A percentile compares a stretch with the other conserved stretches of the same genome.
Evolutionary conservation across 352 stramenopile species (phyloP).

Genomic region (Phytophthora constricta): DNA sequence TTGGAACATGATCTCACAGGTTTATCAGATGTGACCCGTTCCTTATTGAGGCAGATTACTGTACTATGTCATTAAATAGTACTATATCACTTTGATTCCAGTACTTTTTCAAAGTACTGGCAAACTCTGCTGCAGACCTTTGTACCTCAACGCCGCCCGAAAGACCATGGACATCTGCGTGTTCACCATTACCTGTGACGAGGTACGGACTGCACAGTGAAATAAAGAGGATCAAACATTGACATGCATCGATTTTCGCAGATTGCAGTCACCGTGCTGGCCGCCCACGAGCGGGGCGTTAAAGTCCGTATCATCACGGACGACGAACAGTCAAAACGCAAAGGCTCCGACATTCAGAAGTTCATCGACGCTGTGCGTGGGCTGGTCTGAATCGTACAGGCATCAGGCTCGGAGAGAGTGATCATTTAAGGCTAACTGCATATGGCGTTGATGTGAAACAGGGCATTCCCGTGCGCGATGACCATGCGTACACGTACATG

Average conservation of each 20-base stretch:
- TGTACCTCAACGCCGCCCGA: conserved; percentile 48
- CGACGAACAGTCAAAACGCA: conserved; percentile 60
- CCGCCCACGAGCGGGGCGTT: conserved; percentile 58
- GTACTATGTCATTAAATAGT: no score
- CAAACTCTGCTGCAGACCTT: no score
- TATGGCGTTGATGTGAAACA: conserved; percentile 22
- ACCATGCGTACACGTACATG: conserved; percentile 69
- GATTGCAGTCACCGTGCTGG: conserved; percentile 70
- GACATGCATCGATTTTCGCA: conserved; percentile 19
- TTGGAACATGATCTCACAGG: no score
- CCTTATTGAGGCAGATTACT: no score
- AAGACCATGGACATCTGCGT: conserved; percentile 73
- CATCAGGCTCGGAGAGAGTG: no score
- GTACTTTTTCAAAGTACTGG: no score
- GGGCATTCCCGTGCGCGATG: conserved; percentile 67
- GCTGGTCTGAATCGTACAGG: background rate
- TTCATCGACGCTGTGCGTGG: conserved; percentile 68
- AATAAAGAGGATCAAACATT: background rate
- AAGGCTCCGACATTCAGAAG: conserved; percentile 76
- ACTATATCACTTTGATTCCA: no score
- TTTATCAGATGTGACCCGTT: no score
- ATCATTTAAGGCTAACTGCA: background rate
- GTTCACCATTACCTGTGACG: conserved; percentile 79
- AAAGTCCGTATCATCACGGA: conserved; percentile 71
- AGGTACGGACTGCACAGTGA: conserved; percentile 35